Evolutionary conservation across 2,329 filamentous ascomycete species (phyloP).

Genomic region (Fusarium citri): DNA sequence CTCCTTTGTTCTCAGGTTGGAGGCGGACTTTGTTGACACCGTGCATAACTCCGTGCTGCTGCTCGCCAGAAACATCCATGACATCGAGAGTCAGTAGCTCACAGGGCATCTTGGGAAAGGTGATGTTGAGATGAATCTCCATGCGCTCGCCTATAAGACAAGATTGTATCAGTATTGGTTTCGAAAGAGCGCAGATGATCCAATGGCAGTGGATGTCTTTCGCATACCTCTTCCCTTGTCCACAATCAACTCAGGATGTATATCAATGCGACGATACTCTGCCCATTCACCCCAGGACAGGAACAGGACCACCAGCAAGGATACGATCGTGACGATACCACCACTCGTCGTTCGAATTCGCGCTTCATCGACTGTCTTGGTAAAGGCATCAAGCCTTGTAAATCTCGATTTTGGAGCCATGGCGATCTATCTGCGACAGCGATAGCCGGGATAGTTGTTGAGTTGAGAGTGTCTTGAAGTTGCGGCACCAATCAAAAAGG

Average conservation of each 20-base stretch:
- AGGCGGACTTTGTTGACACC: conserved; percentile 93
- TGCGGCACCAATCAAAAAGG: conserved; percentile 35
- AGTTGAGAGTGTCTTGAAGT: conserved; percentile 15
- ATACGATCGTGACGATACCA: conserved; percentile 92
- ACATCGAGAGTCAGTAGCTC: conserved; percentile 96
- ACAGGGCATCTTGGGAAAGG: conserved; percentile 93
- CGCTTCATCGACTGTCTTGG: conserved; percentile 98
- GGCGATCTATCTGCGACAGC: conserved; percentile 30
- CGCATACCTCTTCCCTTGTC: conserved; percentile 90
- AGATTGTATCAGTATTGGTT: conserved; percentile 38
- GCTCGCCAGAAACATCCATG: conserved; percentile 98
- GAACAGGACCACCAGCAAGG: conserved; percentile 87
- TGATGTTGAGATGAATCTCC: conserved; percentile 98
- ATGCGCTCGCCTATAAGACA: conserved; percentile 82
- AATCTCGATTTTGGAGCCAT: conserved; percentile 96
- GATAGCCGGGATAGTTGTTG: conserved; percentile 15
- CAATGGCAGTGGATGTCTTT: background rate
- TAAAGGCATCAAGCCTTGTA: conserved; percentile 97
- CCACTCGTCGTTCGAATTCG: conserved; percentile 95
- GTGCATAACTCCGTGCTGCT: conserved; percentile 93
- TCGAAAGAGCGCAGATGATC: background rate
- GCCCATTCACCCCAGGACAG: conserved; percentile 95
- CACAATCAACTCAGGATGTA: conserved; percentile 93
- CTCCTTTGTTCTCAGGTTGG: conserved; percentile 76
- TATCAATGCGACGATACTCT: conserved; percentile 86